Evolutionary conservation across 163 green algal genomes (phyloP).

Genomic region (Coccomyxa subellipsoidea): DNA sequence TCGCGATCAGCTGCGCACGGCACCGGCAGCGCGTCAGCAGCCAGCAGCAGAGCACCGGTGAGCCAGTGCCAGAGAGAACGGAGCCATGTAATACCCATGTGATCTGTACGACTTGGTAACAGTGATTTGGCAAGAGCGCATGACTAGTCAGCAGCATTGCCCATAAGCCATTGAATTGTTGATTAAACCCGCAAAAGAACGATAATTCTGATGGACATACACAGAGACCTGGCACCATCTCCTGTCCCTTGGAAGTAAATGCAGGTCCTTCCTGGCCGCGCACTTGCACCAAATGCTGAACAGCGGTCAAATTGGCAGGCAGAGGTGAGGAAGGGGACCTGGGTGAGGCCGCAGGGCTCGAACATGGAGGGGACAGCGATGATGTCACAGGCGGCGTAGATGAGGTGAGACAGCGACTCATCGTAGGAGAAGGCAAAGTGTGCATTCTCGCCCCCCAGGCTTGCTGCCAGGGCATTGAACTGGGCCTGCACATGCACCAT

Average conservation of each 20-base stretch:
- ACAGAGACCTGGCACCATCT: too few relatives aligned
- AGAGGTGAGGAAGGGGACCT: slow-evolving; percentile 50
- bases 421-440: slow-evolving; percentile 78
- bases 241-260: too few relatives aligned
- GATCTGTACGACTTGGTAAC: too few relatives aligned
- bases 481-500: slow-evolving; percentile 56
- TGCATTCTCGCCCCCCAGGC: slow-evolving; percentile 54
- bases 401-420: slow-evolving; percentile 88
- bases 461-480: slow-evolving; percentile 71
- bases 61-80: too few relatives aligned
- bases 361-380: slow-evolving; percentile 96
- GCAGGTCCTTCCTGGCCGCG: background rate
- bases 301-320: background rate
- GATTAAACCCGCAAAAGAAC: background rate
- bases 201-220: background rate
- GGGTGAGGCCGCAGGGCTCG: slow-evolving; percentile 96
- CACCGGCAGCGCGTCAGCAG: too few relatives aligned
- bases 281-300: background rate
- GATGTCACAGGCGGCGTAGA: slow-evolving; percentile 90
- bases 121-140: too few relatives aligned
- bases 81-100: too few relatives aligned
- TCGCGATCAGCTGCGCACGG: background rate
- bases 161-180: background rate
- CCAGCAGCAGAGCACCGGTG: too few relatives aligned
- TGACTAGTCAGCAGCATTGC: background rate